Evolutionary conservation across 106 monocot genomes (phyloP), one percentile per base, ranked within the genome.

Genomic region (Dioscorea dumetorum): DNA sequence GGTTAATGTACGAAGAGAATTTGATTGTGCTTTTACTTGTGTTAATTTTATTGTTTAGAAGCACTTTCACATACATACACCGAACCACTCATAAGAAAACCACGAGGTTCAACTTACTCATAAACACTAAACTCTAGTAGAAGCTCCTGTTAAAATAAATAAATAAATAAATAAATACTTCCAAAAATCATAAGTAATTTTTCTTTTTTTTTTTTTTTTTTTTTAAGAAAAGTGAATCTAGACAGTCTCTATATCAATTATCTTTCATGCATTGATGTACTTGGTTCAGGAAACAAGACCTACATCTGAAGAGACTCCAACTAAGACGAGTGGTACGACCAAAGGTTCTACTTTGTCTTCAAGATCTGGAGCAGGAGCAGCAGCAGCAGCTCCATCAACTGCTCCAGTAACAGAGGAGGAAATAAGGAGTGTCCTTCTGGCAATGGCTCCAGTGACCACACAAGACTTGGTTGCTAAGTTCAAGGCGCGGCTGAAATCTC

Each of bases 371-470:
- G 28, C 28, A n/a, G 63, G 57, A 60, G 48, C 60, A 57, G 24
- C 90, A 15, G 11, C 72, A 51, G 83, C 85, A 71, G 62, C 50
- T 22, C 65, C 70, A 41, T 65, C 80, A 16, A 60, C 52, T 58
- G 79, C 82, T 60, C 86, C 95, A 61, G 92, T 92, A 51, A 80
- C 89, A 22, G 92, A 92, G 77, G 92, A 99, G 2, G 97, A 99
- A 77, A 92, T 99, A 50, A 80, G 92, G 57, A 66, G 70, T 73
- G 89, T 83, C 76, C 79, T 99, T 54, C 70, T 82, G 53, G 72
- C 77, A 18, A 74, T 63, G 68, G 77, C 82, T 64, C 88, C 89
- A 24, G 67, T 92, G 16, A 99, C 92, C 18, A 97, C 97, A 67
- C 97, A 97, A 73, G 86, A 92, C 18, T 72, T 97, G 33, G 97